phyloP scores from a whole-genome alignment of 306 rosid genomes.

The Cicer cuneatum region DNA sequence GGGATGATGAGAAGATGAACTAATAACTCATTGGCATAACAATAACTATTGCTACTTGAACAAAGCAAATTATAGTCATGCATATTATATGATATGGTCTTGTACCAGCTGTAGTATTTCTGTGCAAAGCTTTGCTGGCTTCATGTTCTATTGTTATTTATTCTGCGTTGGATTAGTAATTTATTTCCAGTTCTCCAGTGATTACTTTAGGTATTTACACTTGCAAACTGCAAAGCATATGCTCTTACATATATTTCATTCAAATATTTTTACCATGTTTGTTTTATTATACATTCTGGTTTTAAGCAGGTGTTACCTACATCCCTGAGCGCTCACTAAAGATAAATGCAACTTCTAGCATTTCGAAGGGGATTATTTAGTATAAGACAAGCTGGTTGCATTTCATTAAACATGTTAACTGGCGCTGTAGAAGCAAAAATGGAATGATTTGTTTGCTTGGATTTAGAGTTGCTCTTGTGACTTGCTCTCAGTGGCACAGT shows the following conservation, averaged over 20 bases:
- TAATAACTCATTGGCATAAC: conserved; percentile 8
- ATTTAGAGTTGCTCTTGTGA: conserved; percentile 31
- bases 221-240: conserved; percentile 24
- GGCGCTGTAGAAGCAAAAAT: conserved; percentile 37
- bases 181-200: conserved; percentile 14
- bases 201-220: conserved; percentile 10
- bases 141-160: conserved; percentile 4
- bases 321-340: conserved; percentile 83
- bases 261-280: neutral
- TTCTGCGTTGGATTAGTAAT: conserved; percentile 23
- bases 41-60: neutral
- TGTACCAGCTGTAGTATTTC: conserved; percentile 31
- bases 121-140: neutral
- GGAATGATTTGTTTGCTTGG: conserved; percentile 35
- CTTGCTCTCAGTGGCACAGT: conserved; percentile 42
- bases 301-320: conserved; percentile 72
- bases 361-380: conserved; percentile 78
- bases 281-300: conserved; percentile 44
- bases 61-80: conserved; percentile 18
- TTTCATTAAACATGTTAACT: conserved; percentile 30
- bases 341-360: conserved; percentile 94
- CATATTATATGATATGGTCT: conserved; percentile 14
- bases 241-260: neutral
- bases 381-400: conserved; percentile 40
- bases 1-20: conserved; percentile 29